Evolutionary conservation across 441 rosid genomes (phyloP).

Genomic region (Dalechampia spathulata): DNA sequence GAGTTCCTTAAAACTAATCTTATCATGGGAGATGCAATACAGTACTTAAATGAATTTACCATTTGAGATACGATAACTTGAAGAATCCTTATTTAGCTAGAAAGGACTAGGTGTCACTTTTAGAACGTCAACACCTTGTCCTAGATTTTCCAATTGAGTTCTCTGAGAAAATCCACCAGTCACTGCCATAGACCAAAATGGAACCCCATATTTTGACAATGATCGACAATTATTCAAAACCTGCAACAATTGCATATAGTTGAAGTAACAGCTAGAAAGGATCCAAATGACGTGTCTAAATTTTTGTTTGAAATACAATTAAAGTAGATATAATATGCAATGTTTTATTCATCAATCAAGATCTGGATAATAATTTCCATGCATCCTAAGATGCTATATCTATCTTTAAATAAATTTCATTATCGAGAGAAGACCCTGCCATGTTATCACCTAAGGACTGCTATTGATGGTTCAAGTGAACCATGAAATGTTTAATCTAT

Average conservation of each 20-base stretch:
- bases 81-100: slow-evolving; percentile 64
- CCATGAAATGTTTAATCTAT: no score
- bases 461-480: no score
- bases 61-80: slow-evolving; percentile 57
- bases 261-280: slow-evolving; percentile 15
- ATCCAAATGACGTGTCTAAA: slow-evolving; percentile 5
- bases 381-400: no score
- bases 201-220: slow-evolving; percentile 79
- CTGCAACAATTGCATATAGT: slow-evolving; percentile 37
- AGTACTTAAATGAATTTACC: slow-evolving; percentile 36
- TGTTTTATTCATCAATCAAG: neutral
- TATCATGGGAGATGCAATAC: no score
- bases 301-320: neutral
- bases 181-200: slow-evolving; percentile 80
- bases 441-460: no score
- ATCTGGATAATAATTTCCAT: neutral
- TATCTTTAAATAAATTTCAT: no score
- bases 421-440: no score
- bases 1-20: no score
- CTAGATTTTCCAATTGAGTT: slow-evolving; percentile 76
- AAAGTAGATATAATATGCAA: neutral
- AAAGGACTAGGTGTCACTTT: slow-evolving; percentile 93
- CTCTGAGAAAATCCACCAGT: slow-evolving; percentile 86
- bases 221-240: slow-evolving; percentile 70
- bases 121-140: slow-evolving; percentile 70